Evolutionary conservation across 352 stramenopile genomes (phyloP), one percentile per base, ranked within the genome.

Genomic region (Phytophthora citricola): DNA sequence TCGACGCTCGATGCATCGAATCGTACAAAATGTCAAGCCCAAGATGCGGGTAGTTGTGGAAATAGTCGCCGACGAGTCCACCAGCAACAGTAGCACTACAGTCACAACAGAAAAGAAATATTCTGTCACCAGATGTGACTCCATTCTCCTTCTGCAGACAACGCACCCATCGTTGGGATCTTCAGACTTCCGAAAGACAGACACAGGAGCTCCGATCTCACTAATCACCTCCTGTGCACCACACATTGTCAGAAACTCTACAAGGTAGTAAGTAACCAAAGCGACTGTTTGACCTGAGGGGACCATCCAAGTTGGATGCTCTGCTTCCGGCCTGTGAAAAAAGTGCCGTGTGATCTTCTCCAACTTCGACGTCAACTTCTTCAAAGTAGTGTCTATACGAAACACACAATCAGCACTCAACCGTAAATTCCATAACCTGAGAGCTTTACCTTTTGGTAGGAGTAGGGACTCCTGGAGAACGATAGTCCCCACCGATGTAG

Each of bases 41-140:
- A 4, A 95, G 58, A 40, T 95, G 85, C 7, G 86, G 85, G 58
- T 93, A 95, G 66, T 95, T 95, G 68, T 95, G 87, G 54, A 95
- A 93, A 51, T 94, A 95, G 40, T 93, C 82, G 3, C 83, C 76
- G 2, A 89, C 67, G 1, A 78, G 60, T 8, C 85, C 86, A 20
- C 80, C 81, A 57, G 73, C 74, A 50, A 89, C 59, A 8, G 76
- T 88, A 10, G 79, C 64, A 41, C 81, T 90, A 22, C 12, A 41
- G 54, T 4, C 9, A n/a, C 26, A 47, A 55, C 38, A 29, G 31
- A 11, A 68, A 54, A 43, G 47, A 40, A 24, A 14, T 55, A 58
- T 59, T 7, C 12, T 47, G 38, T 54, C 32, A 62, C 8, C 17
- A 41, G 32, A 8, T 41, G 12, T 36, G 14, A 56, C 17, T 20